Base-by-base conservation (phyloP, 371 early-diverging fungal genomes). In the Thermomucor indicae-seudaticae region DNA sequence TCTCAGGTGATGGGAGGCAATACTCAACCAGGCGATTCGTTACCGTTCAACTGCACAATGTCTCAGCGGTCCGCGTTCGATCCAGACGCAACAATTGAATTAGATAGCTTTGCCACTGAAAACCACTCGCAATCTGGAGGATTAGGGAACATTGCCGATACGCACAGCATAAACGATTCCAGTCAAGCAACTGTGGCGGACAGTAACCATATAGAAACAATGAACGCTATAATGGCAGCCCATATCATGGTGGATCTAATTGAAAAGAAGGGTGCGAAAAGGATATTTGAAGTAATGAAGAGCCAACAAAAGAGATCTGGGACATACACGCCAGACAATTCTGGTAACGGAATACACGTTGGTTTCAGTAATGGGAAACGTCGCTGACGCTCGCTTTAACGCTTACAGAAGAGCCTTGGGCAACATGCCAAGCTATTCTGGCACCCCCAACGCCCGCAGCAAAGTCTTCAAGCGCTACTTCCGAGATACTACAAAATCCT, bases 161-260 rank as follows among this genome's bases (percentile, higher is more conserved):
- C 39, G 20, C 35, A 43, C 23, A 48, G 41, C 28, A 34, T 23
- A 11, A 24, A 32, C 12, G 50, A 43, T 19, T 32, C 52, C 7
- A 53, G 48, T n/a, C 51, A 51, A 43, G 14, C 46, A 5, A 46
- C 43, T 0, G 28, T 25, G 19, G 11, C 28, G 10, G 41, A 45
- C 3, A 27, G 28, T 1, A 47, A 55, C 24, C 27, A 37, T 22
- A 50, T 49, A 3, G 53, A 59, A 20, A 38, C 30, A 12, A 5
- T 42, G n/a, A 65, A 73, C 55, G 67, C 67, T 0, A 47, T 52
- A 10, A 8, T 45, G 24, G 73, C 73, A 20, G 64, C 70, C 10
- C 58, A 60, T 6, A 58, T 73, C 4, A 66, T 73, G 58, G 66
- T 67, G 24, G 51, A 62, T 4, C 32, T 73, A 22, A 63, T 73